phyloP scores from a whole-genome alignment of 495 filamentous ascomycete genomes.

The Letharia columbiana region DNA sequence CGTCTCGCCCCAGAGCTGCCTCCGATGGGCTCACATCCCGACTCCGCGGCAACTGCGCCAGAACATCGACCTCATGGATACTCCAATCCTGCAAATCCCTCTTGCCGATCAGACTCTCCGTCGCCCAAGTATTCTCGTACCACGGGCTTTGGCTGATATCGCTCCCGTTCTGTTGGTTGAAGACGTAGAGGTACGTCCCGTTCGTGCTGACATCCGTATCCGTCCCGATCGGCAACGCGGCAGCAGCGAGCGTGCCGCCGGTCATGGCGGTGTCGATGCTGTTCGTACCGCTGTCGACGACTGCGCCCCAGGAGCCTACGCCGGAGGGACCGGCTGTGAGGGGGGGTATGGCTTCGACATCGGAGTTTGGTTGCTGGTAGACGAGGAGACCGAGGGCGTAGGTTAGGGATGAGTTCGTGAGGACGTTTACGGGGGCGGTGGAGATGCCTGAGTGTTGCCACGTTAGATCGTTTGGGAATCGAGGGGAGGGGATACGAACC shows the following conservation, averaged over 20 bases:
- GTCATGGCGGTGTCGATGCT: background rate
- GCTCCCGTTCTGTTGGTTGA: conserved; percentile 1
- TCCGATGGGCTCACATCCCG: background rate
- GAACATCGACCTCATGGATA: background rate
- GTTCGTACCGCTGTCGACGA: background rate
- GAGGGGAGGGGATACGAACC: background rate
- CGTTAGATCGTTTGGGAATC: background rate
- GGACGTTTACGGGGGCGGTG: conserved; percentile 2
- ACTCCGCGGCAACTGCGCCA: background rate
- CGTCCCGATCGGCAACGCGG: background rate
- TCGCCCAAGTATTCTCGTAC: background rate
- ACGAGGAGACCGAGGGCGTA: conserved; percentile 1
- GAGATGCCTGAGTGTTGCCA: background rate
- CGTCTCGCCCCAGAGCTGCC: background rate
- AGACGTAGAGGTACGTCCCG: background rate
- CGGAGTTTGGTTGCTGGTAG: background rate
- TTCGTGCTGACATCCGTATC: background rate
- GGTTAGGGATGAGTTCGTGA: conserved; percentile 2
- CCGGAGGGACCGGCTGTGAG: background rate
- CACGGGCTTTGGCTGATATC: background rate
- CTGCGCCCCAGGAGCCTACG: background rate
- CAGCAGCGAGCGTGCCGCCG: background rate
- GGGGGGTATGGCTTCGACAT: conserved; percentile 1
- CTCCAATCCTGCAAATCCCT: background rate
- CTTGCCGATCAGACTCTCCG: background rate